phyloP scores from a whole-genome alignment of 495 filamentous ascomycete species.

The Umbilicaria muhlenbergii region DNA sequence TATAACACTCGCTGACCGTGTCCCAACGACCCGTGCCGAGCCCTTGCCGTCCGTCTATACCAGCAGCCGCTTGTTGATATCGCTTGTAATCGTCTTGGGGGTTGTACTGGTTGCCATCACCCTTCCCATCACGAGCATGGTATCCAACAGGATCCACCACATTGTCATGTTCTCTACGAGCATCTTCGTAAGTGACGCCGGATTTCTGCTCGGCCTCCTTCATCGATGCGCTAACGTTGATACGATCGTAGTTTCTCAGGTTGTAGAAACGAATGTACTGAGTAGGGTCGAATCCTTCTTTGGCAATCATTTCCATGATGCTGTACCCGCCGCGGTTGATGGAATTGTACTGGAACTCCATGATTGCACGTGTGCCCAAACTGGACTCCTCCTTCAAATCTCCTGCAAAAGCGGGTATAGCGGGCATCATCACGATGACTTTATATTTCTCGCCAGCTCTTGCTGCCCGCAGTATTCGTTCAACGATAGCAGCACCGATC shows the following conservation, averaged over 20 bases:
- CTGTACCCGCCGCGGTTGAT: constrained; percentile 81
- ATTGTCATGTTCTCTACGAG: constrained; percentile 50
- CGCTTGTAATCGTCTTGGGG: constrained; percentile 26
- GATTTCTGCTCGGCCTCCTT: constrained; percentile 44
- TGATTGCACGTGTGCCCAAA: constrained; percentile 81
- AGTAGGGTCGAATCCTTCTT: constrained; percentile 54
- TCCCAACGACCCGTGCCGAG: constrained; percentile 43
- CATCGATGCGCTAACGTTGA: constrained; percentile 57
- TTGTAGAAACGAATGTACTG: constrained; percentile 94
- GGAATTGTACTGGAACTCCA: constrained; percentile 85
- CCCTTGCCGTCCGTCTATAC: constrained; percentile 15
- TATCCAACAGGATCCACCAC: constrained; percentile 12
- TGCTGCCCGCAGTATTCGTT: constrained; percentile 69
- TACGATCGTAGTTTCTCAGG: constrained; percentile 79
- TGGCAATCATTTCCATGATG: constrained; percentile 65
- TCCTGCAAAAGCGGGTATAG: constrained; percentile 81
- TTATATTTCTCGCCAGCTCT: constrained; percentile 60
- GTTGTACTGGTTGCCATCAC: neutral
- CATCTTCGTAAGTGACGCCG: constrained; percentile 61
- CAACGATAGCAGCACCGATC: constrained; percentile 77
- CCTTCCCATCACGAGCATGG: neutral
- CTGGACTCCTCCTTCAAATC: constrained; percentile 66
- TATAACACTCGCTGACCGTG: constrained; percentile 67
- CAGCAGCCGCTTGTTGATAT: constrained; percentile 53
- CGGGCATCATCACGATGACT: constrained; percentile 73